Evolutionary conservation across 2,329 filamentous ascomycete species (phyloP).

Genomic region (Aspergillus japonicus): DNA sequence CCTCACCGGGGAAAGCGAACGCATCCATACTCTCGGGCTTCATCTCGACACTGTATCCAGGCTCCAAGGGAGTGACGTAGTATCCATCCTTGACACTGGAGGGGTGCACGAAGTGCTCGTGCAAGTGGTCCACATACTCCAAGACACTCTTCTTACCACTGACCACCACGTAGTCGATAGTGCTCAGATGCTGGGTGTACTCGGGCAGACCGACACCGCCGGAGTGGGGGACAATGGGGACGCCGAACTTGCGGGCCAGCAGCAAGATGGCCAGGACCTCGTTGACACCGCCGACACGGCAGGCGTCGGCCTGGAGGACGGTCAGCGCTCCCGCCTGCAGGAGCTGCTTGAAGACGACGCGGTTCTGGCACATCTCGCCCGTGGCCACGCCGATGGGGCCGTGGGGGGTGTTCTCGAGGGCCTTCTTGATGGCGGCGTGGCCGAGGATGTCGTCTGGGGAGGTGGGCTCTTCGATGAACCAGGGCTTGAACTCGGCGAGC

Average conservation of each 20-base stretch:
- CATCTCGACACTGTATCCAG: constrained; percentile 94
- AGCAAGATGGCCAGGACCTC: constrained; percentile 88
- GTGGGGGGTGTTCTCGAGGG: constrained; percentile 56
- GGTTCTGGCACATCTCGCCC: constrained; percentile 94
- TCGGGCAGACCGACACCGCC: constrained; percentile 88
- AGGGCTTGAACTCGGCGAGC: constrained; percentile 73
- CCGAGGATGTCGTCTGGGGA: constrained; percentile 86
- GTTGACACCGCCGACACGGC: constrained; percentile 85
- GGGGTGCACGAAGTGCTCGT: constrained; percentile 88
- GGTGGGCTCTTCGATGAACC: constrained; percentile 95
- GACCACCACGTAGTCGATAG: constrained; percentile 88
- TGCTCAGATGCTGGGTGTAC: constrained; percentile 89
- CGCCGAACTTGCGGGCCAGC: constrained; percentile 66
- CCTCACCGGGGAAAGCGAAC: constrained; percentile 73
- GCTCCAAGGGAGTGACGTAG: constrained; percentile 78
- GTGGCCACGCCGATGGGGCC: constrained; percentile 80
- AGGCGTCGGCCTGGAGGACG: constrained; percentile 86
- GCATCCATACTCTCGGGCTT: constrained; percentile 80
- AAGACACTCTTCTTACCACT: constrained; percentile 76
- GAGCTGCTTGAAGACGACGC: constrained; percentile 91
- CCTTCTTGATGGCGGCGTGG: constrained; percentile 80
- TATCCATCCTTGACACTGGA: constrained; percentile 78
- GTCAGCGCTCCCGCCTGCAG: constrained; percentile 77
- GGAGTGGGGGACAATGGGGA: constrained; percentile 85
- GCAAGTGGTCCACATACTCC: constrained; percentile 90